Base-by-base conservation (phyloP, 805 yeast species). In the Saturnispora hagleri region DNA sequence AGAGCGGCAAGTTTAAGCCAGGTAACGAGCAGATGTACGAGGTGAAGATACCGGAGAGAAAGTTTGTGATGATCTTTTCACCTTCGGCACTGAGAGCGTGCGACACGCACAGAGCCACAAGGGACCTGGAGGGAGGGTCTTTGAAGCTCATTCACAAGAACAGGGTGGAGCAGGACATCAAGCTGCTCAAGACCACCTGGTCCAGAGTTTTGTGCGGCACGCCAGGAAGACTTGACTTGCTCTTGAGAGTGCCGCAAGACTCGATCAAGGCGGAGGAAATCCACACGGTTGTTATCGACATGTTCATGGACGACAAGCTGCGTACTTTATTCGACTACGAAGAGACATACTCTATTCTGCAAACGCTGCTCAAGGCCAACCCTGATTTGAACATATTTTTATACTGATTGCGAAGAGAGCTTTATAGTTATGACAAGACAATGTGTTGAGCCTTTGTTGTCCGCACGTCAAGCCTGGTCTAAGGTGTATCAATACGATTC, bases 51-150 rank as follows among this genome's bases (percentile, higher is more conserved):
- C 58, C 57, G 15, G 72, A 68, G 33, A 66, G 76, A 28, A 74
- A 76, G 50, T 70, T 75, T 67, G 63, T 80, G 56, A 66, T 83
- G 15, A 67, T 83, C 1, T 60, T 84, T 15, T 76, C 90, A 0
- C 76, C 85, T 73, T 87, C 96, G 0, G 93, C 96, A 10, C 71
- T 89, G 24, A 75, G 97, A 58, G 93, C 89, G 2, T 91, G 97
- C 61, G 97, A 90, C 60, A 75, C 89, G 2, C 84, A 78, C 62
- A 76, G 96, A 57, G 80, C 86, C 1, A 66, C 77, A 50, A 73
- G 67, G 63, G 74, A 60, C 51, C 71, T 40, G 75, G 57, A 60
- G 24, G 68, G 65, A 35, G 77, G 82, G 0, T 77, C 89, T 4
- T 59, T 86, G 46, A 88, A 87, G 64, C 63, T 88, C 46, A 87